Evolutionary conservation across 805 yeast genomes (phyloP).

Genomic region (Deakozyma indianensis): DNA sequence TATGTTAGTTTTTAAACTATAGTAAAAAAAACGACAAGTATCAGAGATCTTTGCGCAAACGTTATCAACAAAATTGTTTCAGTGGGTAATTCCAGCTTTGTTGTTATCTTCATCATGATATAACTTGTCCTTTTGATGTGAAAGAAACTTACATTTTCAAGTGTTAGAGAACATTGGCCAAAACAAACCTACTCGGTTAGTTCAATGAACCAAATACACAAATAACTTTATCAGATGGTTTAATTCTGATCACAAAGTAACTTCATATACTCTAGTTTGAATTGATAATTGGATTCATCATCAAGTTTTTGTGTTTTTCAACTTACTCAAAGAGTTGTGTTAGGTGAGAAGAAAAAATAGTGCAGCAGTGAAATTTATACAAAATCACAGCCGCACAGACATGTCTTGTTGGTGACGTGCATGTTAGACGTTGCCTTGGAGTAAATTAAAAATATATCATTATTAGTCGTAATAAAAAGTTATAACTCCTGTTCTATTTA

Average conservation of each 20-base stretch:
- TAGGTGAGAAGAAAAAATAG: background rate
- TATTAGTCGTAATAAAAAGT: too few relatives aligned
- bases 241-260: slow-evolving; percentile 33
- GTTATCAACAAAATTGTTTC: slow-evolving; percentile 71
- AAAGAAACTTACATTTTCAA: slow-evolving; percentile 4
- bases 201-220: too few relatives aligned
- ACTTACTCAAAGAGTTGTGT: background rate
- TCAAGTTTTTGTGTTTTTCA: slow-evolving; percentile 5
- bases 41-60: slow-evolving; percentile 32
- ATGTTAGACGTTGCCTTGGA: too few relatives aligned
- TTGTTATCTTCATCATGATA: slow-evolving; percentile 44
- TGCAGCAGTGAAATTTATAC: background rate
- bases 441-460: too few relatives aligned
- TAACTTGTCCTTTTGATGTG: too few relatives aligned
- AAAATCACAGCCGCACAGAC: background rate
- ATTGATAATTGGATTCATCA: slow-evolving; percentile 33
- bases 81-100: slow-evolving; percentile 98
- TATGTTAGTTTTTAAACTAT: slow-evolving; percentile 4
- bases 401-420: background rate
- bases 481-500: too few relatives aligned
- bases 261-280: slow-evolving; percentile 61
- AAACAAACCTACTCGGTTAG: too few relatives aligned
- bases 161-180: too few relatives aligned
- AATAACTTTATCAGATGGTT: too few relatives aligned
- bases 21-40: slow-evolving; percentile 1